Conservation (phyloP, 1,284 basidiomycete genomes). For the Takashimella koratensis region DNA sequence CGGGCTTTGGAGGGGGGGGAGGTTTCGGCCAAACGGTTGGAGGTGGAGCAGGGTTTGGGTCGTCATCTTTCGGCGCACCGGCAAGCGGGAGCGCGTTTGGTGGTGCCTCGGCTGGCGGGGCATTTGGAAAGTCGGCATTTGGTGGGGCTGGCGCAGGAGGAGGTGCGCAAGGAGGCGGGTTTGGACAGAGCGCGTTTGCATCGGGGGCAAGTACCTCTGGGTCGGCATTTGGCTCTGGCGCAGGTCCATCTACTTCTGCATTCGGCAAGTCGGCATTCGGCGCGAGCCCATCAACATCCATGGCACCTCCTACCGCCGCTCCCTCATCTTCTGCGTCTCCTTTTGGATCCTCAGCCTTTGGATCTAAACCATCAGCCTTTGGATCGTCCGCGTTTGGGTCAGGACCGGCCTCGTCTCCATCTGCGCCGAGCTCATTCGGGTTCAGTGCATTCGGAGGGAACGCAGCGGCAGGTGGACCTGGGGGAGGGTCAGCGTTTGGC, state of each 20-base stretch:
- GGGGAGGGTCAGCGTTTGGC: slow-evolving; percentile 5
- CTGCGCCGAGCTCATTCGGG: neutral
- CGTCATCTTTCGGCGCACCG: slow-evolving; percentile 4
- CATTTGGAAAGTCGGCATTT: slow-evolving; percentile 1
- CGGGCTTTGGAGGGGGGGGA: neutral
- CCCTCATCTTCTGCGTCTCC: too few relatives aligned
- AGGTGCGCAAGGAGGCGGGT: slow-evolving; percentile 8
- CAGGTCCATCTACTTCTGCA: slow-evolving; percentile 9
- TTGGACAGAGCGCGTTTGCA: slow-evolving; percentile 10
- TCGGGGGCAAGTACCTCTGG: slow-evolving; percentile 1
- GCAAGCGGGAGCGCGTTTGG: slow-evolving; percentile 1
- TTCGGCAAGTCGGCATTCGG: slow-evolving; percentile 6
- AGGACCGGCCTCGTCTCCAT: neutral
- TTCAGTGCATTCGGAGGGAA: neutral
- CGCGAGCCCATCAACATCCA: too few relatives aligned
- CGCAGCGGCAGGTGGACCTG: neutral
- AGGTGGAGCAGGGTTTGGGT: neutral
- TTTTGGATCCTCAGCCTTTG: neutral
- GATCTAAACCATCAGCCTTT: neutral
- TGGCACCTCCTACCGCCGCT: too few relatives aligned
- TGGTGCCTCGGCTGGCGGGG: neutral
- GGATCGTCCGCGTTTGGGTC: neutral
- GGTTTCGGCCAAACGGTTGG: neutral
- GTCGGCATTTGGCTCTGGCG: slow-evolving; percentile 22
- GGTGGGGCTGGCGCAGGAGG: slow-evolving; percentile 1